Base-by-base conservation (phyloP, 805 yeast species). In the Pichia paraexigua region DNA sequence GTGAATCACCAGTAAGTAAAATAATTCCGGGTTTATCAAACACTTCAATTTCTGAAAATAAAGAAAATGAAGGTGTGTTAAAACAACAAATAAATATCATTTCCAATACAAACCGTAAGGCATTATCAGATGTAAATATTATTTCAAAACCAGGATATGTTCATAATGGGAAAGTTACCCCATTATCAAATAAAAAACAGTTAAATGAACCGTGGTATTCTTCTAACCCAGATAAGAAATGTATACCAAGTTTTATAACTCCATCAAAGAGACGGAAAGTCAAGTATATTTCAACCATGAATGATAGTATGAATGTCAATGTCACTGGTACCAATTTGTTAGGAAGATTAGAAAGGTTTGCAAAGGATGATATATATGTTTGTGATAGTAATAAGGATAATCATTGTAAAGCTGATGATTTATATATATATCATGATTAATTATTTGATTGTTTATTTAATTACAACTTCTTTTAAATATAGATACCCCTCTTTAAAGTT, bases 161-260 rank as follows among this genome's bases (percentile, higher is more conserved):
- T 10, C 25, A 25, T 9, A 3, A 13, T 3, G 44, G 46, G 8
- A n/a, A 27, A 3, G 12, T 24, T 12, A 22, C 43, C 4, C 50
- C 54, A 8, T 35, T 54, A 12, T n/a, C 24, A 11, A 35, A 37
- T 13, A 43, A 41, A 18, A 40, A 30, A 11, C 53, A 46, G 35
- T 39, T 54, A 6, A 48, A 40, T 11, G 50, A 49, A 8, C 55
- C 57, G 12, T 54, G 57, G 57, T 41, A 17, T 35, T 35, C 20
- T 6, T 35, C 39, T 5, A 35, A 35, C 7, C 20, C 39, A 35
- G 20, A 35, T 35, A n/a, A 17, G 39, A 35, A 35, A n/a, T 35
- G 20, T 35, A 37, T 54, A 7, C 55, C 55, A 2, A 49, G 53
- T 22, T 54, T 41, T 41, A 48, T 52, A 5, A 54, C 57, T 3